Evolutionary conservation across 805 yeast species (phyloP).

Genomic region (Myxozyma nipponensis): DNA sequence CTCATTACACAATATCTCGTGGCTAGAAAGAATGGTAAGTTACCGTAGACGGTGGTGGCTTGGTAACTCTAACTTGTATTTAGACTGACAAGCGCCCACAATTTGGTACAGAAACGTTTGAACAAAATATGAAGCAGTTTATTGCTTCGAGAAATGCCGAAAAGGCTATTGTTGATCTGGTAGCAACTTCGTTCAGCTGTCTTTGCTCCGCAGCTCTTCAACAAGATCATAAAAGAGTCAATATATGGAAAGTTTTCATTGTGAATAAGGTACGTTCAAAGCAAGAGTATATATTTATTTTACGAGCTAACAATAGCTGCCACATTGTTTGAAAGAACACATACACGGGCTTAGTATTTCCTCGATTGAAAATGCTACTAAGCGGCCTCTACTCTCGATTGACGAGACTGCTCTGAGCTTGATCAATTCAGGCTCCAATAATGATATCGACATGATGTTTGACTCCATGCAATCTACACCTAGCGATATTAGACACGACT

Average conservation of each 20-base stretch:
- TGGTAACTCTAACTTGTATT: too few relatives aligned
- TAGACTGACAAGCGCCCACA: slow-evolving; percentile 7
- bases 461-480: slow-evolving; percentile 37
- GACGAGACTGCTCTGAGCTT: slow-evolving; percentile 17
- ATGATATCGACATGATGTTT: slow-evolving; percentile 46
- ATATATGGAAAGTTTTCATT: slow-evolving; percentile 22
- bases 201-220: slow-evolving; percentile 9
- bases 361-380: slow-evolving; percentile 17
- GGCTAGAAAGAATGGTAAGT: slow-evolving; percentile 15
- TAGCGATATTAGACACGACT: slow-evolving; percentile 49
- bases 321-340: neutral
- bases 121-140: neutral
- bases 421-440: slow-evolving; percentile 13
- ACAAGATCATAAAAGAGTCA: slow-evolving; percentile 13
- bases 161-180: slow-evolving; percentile 7
- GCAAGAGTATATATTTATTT: too few relatives aligned
- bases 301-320: too few relatives aligned
- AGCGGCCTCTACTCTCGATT: slow-evolving; percentile 16
- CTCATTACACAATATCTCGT: neutral
- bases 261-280: slow-evolving; percentile 10
- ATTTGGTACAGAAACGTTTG: slow-evolving; percentile 11
- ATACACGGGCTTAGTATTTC: neutral
- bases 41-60: neutral
- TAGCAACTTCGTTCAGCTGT: slow-evolving; percentile 14
- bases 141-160: slow-evolving; percentile 9